Evolutionary conservation across 306 rosid species (phyloP).

Genomic region (Crotalaria pallida): DNA sequence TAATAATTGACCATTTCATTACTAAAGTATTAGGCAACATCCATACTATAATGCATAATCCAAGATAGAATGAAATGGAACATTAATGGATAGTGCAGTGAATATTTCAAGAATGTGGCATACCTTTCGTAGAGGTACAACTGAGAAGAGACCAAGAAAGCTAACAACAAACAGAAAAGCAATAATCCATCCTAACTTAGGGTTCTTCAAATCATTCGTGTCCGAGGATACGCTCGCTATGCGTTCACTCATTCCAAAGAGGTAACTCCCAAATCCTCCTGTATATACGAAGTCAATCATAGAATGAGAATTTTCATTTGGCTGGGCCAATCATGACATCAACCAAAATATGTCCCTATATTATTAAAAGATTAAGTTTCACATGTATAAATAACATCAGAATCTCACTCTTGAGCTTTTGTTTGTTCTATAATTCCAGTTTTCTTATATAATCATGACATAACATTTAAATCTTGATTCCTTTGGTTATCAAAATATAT

Average conservation of each 20-base stretch:
- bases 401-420: neutral
- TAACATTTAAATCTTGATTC: too few relatives aligned
- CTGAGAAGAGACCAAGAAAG: conserved; percentile 53
- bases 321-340: neutral
- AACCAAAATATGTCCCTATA: neutral
- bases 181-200: conserved; percentile 42
- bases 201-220: conserved; percentile 32
- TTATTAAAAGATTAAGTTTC: neutral
- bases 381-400: conserved; percentile 12
- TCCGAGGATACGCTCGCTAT: conserved; percentile 27
- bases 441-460: too few relatives aligned
- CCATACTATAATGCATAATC: neutral
- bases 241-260: conserved; percentile 44
- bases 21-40: neutral
- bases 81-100: neutral
- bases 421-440: neutral
- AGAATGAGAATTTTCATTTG: neutral
- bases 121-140: conserved; percentile 51
- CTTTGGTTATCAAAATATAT: too few relatives aligned
- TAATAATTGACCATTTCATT: too few relatives aligned
- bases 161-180: conserved; percentile 54
- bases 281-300: conserved; percentile 12
- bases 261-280: conserved; percentile 57
- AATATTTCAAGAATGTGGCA: conserved; percentile 12
- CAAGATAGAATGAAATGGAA: neutral